Evolutionary conservation across 306 rosid species (phyloP), one percentile per base, ranked within the genome.

Genomic region (Acacia confusa): DNA sequence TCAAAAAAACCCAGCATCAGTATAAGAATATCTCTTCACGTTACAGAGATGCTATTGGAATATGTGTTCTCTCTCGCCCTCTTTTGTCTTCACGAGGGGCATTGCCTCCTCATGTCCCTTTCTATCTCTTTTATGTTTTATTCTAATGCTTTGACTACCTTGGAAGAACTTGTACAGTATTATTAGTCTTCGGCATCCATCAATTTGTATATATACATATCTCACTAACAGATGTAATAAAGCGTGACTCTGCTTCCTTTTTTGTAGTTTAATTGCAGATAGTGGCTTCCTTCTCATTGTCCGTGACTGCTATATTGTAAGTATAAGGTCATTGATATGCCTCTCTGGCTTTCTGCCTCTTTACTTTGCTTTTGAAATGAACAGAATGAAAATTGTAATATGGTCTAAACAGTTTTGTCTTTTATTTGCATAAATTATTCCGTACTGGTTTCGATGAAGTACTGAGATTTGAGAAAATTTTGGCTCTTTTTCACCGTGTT

Each of bases 1-100:
- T 24, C 9, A 16, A 52, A n/a, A 7, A 9, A 9, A 30, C 15
- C 30, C 9, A 41, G 47, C 13, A 50, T 17, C 36, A 48, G 30
- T 72, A 24, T 13, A 74, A 14, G 67, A 30, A 82, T 82, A 73
- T 78, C 83, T 65, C 72, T 66, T 83, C 27, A 6, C 32, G 50
- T 22, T 36, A n/a, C 19, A n/a, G 68, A 77, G 44, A 71, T 77
- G 58, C 75, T 36, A 24, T 58, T 44, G 68, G 45, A 67, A 77
- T 60, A 34, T 76, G 78, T 82, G 32, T 44, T 82, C 65, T 58
- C 64, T 72, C 63, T 19, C 14, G 12, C 12, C 63, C 34, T 27
- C 52, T 30, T 19, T 38, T 22, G 22, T 36, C 27, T 70, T 24
- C 41, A 47, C 3, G 27, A 34, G 20, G 15, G 60, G 17, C 17